A percentile compares a stretch with the other conserved stretches of the same genome.
These are phyloP conservation scores for Trifolium fragiferum DNA, from an alignment of 306 rosid species.

Conservation along the genomic window DNA sequence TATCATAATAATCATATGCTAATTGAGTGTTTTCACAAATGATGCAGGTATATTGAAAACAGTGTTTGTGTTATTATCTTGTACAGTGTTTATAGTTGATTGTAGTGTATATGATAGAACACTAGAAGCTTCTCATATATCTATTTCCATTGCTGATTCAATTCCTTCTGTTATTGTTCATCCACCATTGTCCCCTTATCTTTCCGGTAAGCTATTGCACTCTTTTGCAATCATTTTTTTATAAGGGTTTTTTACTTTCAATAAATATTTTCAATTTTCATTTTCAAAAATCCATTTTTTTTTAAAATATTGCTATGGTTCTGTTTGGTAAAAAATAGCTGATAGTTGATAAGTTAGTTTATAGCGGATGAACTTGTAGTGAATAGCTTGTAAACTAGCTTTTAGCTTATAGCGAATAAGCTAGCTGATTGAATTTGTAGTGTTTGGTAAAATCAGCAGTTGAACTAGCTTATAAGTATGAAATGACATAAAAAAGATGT, in stretches of 20 bases:
- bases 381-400: too few species aligned
- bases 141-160: conserved; percentile 20
- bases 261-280: not conserved
- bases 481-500: too few species aligned
- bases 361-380: too few species aligned
- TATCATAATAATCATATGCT: not conserved
- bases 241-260: not conserved
- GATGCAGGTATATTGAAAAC: conserved; percentile 39
- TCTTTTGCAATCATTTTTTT: not conserved
- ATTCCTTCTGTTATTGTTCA: conserved; percentile 37
- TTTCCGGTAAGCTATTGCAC: conserved; percentile 25
- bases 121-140: conserved; percentile 19
- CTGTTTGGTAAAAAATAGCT: too few species aligned
- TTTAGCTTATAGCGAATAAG: too few species aligned
- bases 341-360: too few species aligned
- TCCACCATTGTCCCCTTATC: conserved; percentile 41
- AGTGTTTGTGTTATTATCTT: conserved; percentile 12
- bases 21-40: not conserved
- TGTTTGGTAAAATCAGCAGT: too few species aligned
- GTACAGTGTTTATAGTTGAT: conserved; percentile 23
- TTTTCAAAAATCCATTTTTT: too few species aligned
- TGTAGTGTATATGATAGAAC: conserved; percentile 28
- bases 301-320: too few species aligned
- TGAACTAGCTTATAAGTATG: too few species aligned
- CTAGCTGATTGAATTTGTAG: too few species aligned